phyloP scores from a whole-genome alignment of 2,329 filamentous ascomycete species.

The Kalaharituber pfeilii region DNA sequence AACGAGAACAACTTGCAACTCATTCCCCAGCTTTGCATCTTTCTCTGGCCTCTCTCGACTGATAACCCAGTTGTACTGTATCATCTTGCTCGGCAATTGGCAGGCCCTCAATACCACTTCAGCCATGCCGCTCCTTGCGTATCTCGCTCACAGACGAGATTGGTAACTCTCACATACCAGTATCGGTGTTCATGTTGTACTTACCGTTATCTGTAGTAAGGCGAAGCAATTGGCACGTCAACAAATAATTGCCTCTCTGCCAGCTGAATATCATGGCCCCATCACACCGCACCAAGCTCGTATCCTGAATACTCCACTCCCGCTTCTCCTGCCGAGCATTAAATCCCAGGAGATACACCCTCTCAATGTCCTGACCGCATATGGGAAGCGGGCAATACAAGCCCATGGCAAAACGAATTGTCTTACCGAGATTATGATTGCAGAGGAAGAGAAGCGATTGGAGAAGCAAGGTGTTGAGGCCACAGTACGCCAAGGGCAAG shows the following conservation, averaged over 20 bases:
- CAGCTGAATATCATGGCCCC: constrained; percentile 44
- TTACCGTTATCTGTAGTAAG: constrained; percentile 35
- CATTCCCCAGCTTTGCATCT: too few species aligned
- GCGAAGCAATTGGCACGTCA: constrained; percentile 64
- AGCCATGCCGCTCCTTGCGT: constrained; percentile 12
- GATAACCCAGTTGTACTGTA: too few species aligned
- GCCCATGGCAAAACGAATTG: constrained; percentile 81
- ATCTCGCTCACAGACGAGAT: constrained; percentile 13
- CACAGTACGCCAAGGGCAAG: constrained; percentile 26
- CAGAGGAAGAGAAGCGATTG: background rate
- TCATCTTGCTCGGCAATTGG: too few species aligned
- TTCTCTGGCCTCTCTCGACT: too few species aligned
- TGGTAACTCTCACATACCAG: too few species aligned
- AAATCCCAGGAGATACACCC: constrained; percentile 50
- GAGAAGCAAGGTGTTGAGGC: background rate
- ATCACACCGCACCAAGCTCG: constrained; percentile 47
- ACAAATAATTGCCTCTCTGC: constrained; percentile 49
- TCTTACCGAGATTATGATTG: constrained; percentile 59
- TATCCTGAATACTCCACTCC: constrained; percentile 56
- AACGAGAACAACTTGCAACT: too few species aligned
- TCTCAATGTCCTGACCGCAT: constrained; percentile 60
- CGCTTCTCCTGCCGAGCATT: constrained; percentile 59
- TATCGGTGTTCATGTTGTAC: background rate
- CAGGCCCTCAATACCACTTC: too few species aligned
- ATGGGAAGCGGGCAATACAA: constrained; percentile 68